Evolutionary conservation across 2,329 filamentous ascomycete genomes (phyloP), one percentile per base, ranked within the genome.

Genomic region (Penicillium sp.): DNA sequence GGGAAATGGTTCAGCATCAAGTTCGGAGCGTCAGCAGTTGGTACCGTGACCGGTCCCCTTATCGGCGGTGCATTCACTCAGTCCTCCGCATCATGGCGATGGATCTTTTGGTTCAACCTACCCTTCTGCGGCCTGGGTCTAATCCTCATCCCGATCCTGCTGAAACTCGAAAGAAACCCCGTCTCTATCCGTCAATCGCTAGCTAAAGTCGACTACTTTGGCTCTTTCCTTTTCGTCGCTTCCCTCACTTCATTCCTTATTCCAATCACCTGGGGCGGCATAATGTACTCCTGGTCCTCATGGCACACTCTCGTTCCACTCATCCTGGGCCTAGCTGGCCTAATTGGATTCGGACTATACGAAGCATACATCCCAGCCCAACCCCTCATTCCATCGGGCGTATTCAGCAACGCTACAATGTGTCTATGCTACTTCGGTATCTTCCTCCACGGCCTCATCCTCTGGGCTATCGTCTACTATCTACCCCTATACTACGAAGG

Each of bases 21-120:
- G 8, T 55, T 65, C 8, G 57, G 52, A 14, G 43, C 64, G 3
- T 59, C 56, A 37, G 58, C 64, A 3, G 31, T 83, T 10, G 81
- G 79, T 1, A 65, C 80, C n/a, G 73, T 78, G 0, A 54, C 73
- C 0, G 83, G 82, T 0, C 82, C 82, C 1, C 62, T 84, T 14
- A 59, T 74, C 9, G 71, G 68, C 1, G 76, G 68, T 10, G 57
- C 55, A 50, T 70, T 52, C 10, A 63, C 64, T 4, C 59, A 70
- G 19, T 57, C 27, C 43, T 54, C 39, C 33, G 58, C 54, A 3
- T 58, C 60, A 9, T 69, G 67, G 69, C 50, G 68, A 21, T 71
- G 71, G 71, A 64, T 69, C 1, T 73, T 72, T 54, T 73, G 67
- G 56, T 60, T 73, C 43, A 70, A 68, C 43, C 60, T 73, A 0